phyloP scores from a whole-genome alignment of 495 filamentous ascomycete species.

The Podospora pseudoanserina region DNA sequence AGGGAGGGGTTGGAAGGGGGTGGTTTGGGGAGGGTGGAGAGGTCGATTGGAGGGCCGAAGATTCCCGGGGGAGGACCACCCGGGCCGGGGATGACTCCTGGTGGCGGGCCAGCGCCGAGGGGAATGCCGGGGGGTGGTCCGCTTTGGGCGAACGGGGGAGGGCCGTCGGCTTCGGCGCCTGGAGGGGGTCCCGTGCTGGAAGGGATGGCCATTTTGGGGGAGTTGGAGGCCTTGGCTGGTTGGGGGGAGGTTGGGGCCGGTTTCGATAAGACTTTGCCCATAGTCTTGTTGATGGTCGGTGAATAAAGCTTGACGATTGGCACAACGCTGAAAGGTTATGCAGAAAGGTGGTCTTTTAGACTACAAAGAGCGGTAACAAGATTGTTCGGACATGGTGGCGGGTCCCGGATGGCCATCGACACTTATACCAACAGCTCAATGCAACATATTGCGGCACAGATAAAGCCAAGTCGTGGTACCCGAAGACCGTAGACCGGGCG shows the following conservation, averaged over 20 bases:
- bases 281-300: not conserved
- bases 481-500: not conserved
- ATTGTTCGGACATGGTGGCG: not conserved
- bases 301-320: not conserved
- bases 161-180: not conserved
- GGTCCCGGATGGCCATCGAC: not conserved
- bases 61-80: slow-evolving; percentile 9
- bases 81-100: not conserved
- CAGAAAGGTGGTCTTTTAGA: not conserved
- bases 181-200: not conserved
- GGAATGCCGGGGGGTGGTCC: not conserved
- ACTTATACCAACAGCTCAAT: not conserved
- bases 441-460: not conserved
- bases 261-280: not conserved
- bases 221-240: not conserved
- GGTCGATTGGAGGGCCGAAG: not conserved
- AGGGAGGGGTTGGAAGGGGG: slow-evolving; percentile 2
- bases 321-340: not conserved
- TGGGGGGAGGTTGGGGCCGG: not conserved
- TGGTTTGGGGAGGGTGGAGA: not conserved
- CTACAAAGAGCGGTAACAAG: not conserved
- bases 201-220: not conserved
- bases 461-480: not conserved
- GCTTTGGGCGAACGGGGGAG: not conserved
- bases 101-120: not conserved